Evolutionary conservation across 257 asterid species (phyloP), one percentile per base, ranked within the genome.

Genomic region (Nicotiana otophora): DNA sequence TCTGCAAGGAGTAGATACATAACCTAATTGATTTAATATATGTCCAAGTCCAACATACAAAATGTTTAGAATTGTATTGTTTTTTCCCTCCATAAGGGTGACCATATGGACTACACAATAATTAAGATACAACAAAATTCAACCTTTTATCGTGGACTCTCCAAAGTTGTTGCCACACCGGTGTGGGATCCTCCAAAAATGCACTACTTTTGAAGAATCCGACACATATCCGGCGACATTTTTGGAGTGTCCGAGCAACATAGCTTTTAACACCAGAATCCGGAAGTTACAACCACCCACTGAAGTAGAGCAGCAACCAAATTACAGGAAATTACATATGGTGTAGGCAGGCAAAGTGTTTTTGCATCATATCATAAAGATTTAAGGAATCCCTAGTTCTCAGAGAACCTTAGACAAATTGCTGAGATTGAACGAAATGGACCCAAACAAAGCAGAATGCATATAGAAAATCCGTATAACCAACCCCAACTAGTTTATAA

Each of bases 1-100:
- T 83, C 97, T 90, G 81, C 53, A 60, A 84, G 80, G 82, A 53
- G 48, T 42, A 42, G 62, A 67, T 33, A 66, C 77, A 80, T 12
- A 63, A 23, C 70, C 58, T 60, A 19, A 55, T 31, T 30, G 51
- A 33, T 54, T 42, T 42, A 34, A 28, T 31, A 28, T 42, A 42
- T 42, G 48, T 42, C 7, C 64, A 46, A 53, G 51, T 48, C 46
- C 4, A 39, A 19, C 36, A 5, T 26, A 7, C 34, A 26, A 67
- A 53, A 51, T 30, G 51, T 20, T 48, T 33, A 57, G n/a, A 54
- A 57, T 57, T 5, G 26, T 57, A 57, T 57, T 5, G 26, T 19
- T 6, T 17, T 57, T 57, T 57, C 63, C 26, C 63, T 57, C 63
- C 63, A 17, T 57, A 57, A 55, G 61, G 61, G 61, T 16, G 23